Evolutionary conservation across 2,329 filamentous ascomycete species (phyloP), one percentile per base, ranked within the genome.

Genomic region (Colletotrichum phormii): DNA sequence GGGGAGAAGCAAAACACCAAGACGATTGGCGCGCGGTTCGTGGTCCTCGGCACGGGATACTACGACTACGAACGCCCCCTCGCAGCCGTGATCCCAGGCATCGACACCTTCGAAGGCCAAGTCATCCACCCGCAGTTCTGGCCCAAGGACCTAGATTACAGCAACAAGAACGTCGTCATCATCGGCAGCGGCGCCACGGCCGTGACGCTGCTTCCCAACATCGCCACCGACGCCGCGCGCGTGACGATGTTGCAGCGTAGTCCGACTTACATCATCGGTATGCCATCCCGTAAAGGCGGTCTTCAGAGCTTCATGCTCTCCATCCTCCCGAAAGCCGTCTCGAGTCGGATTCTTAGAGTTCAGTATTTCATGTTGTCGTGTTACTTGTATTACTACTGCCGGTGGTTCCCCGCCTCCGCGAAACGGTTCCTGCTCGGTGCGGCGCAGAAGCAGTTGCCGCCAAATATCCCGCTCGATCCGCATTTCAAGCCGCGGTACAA

Each of bases 61-160:
- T 94, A 93, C 81, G 88, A 93, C 80, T 93, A 93, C 78, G 80
- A 90, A 8, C 81, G 86, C n/a, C 89, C 91, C 0, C 82, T 93
- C 24, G 77, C 87, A 62, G 81, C 88, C 0, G 77, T 81, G 0
- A 93, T 85, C 5, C 82, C 82, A 46, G 84, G 84, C 5, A 77
- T 85, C n/a, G 75, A 79, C 0, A 76, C 75, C n/a, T 85, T 85
- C 49, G 22, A 78, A 11, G 85, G 83, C 57, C 77, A 71, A 51
- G 82, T 90, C 15, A 84, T 93, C 1, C 92, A 94, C 74, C 92
- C 93, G 1, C 93, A 95, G 76, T 94, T 93, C 82, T 94, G 92
- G 92, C 92, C 92, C 0, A 84, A 91, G 68, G 85, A 92, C 67
- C 83, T 92, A 54, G 89, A 94, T 78, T 93, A 92, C 80, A 82